Evolutionary conservation across 164 flowering plant species (phyloP).

Genomic region (Magnolia kwangsiensis): DNA sequence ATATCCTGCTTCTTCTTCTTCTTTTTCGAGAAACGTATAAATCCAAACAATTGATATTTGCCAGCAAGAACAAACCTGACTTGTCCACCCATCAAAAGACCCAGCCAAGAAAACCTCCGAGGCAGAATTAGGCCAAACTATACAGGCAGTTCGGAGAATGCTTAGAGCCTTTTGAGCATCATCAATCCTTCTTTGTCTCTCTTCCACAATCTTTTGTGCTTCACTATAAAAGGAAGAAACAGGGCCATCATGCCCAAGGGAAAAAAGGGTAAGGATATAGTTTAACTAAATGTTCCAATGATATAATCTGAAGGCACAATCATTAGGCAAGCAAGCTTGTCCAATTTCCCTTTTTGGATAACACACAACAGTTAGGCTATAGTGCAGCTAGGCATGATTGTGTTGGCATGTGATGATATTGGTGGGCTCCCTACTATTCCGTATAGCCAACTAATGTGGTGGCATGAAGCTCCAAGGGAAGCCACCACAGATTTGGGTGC

Average conservation of each 20-base stretch:
- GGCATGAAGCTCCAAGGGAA: too few relatives aligned
- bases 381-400: too few relatives aligned
- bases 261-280: conserved; percentile 2
- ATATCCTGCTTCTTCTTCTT: neutral
- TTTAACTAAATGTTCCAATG: neutral
- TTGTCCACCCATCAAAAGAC: conserved; percentile 94
- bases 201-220: conserved; percentile 53
- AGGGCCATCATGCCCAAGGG: conserved; percentile 2
- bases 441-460: too few relatives aligned
- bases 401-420: too few relatives aligned
- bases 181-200: conserved; percentile 65
- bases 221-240: conserved; percentile 42
- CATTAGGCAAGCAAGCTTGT: neutral
- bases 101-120: conserved; percentile 78
- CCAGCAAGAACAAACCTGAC: conserved; percentile 51
- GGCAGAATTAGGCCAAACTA: conserved; percentile 82
- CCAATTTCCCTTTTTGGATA: too few relatives aligned
- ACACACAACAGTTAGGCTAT: too few relatives aligned
- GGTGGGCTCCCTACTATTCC: too few relatives aligned
- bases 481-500: too few relatives aligned
- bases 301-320: neutral
- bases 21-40: neutral
- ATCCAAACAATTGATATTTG: conserved; percentile 3
- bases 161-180: conserved; percentile 48
- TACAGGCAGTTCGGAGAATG: conserved; percentile 52